A percentile compares a stretch with the other conserved stretches of the same genome.
Evolutionary conservation across 805 yeast genomes (phyloP).

Genomic region (Spathaspora arborariae): DNA sequence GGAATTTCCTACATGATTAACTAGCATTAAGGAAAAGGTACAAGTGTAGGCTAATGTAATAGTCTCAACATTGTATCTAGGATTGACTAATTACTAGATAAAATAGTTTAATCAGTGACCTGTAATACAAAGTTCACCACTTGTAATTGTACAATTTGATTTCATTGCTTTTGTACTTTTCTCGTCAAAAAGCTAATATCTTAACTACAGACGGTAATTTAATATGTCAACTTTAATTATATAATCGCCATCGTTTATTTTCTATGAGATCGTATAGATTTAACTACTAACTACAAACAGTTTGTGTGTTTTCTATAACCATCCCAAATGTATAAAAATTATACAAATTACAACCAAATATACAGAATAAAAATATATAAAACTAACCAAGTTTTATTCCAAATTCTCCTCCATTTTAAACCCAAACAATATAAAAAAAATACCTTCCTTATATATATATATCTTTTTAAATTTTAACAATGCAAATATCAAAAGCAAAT

Average conservation of each 20-base stretch:
- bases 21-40: no score
- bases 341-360: neutral
- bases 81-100: no score
- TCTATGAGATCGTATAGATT: neutral
- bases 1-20: no score
- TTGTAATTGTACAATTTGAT: no score
- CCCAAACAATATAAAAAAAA: no score
- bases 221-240: no score
- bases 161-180: no score
- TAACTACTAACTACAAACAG: neutral
- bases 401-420: neutral
- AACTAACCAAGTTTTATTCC: neutral
- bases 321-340: neutral
- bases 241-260: neutral
- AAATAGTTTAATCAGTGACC: neutral
- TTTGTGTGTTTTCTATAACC: neutral
- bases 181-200: no score
- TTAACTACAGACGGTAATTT: no score
- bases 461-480: neutral
- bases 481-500: neutral
- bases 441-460: neutral
- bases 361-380: neutral
- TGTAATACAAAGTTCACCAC: no score
- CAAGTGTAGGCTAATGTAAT: no score
- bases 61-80: no score